Base-by-base conservation (phyloP, 257 asterid species). In the Solanum chaucha region DNA sequence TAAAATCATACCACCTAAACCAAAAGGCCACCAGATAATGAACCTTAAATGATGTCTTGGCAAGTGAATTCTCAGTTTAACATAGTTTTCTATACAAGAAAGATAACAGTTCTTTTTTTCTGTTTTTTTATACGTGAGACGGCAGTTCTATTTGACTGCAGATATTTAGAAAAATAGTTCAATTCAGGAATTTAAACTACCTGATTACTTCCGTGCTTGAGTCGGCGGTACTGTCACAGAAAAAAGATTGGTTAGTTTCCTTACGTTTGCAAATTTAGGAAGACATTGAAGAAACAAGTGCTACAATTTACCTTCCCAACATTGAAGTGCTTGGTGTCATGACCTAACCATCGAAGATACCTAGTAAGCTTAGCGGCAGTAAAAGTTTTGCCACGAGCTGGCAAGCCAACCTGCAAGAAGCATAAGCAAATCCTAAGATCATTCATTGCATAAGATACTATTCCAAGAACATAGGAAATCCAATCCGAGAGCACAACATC, bases 311-410 rank as follows among this genome's bases (percentile, higher is more conserved):
- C 99, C 99, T 97, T 97, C 91, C 99, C 99, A 89, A 97, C 99
- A 91, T 97, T 97, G 93, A 97, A 97, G 95, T 97, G 99, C 90
- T 97, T 97, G 91, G 99, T 97, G 51, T 95, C 97, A 93, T 97
- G 99, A 73, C 99, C 99, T 90, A 97, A 92, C 99, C 99, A 97
- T 68, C 99, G 98, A 92, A 97, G 99, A 93, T 97, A 97, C 86
- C 99, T 92, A 82, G 99, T 97, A 73, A 97, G 99, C 92, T 97
- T 97, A 90, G 98, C 99, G 30, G 99, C 99, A 10, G 99, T 97
- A 92, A 97, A 97, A 58, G 99, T 97, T 92, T 97, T 97, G 32
- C 99, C 99, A 61, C 99, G 98, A 88, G 99, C 99, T 84, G 99
- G 99, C 91, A 97, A 89, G 78, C 99, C 99, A 90, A 97, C 99